These are phyloP conservation scores for Gossypium davidsonii DNA, from an alignment of 441 rosid species.

Conservation along the genomic window DNA sequence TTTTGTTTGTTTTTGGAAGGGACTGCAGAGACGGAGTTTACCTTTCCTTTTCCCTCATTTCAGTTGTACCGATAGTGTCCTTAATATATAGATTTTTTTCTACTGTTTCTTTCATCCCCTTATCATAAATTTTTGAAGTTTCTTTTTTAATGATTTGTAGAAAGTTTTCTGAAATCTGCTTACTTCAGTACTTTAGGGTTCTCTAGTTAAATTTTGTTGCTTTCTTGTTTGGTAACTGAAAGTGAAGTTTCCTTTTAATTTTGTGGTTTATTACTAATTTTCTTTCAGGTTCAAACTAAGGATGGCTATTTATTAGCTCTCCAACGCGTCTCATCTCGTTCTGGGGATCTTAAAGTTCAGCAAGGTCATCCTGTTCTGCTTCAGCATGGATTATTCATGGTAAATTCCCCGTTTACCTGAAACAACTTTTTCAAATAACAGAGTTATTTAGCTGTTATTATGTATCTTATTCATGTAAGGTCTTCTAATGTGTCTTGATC, in stretches of 20 bases:
- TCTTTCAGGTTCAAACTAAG: constrained; percentile 49
- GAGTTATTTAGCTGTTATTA: neutral
- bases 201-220: neutral
- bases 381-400: constrained; percentile 54
- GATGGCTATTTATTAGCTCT: constrained; percentile 78
- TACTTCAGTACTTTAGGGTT: neutral
- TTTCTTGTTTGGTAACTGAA: neutral
- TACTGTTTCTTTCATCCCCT: neutral
- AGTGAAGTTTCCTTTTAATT: neutral
- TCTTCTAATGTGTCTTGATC: constrained; percentile 1
- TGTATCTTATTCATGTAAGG: neutral
- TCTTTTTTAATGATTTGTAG: neutral
- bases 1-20: neutral
- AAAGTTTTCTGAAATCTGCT: neutral
- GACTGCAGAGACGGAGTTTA: neutral
- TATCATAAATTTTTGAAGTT: neutral
- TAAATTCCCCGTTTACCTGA: neutral
- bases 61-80: neutral
- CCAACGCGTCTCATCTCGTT: constrained; percentile 65
- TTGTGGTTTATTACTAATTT: neutral
- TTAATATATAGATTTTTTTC: neutral
- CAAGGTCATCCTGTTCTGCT: constrained; percentile 70
- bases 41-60: neutral
- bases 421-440: neutral
- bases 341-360: constrained; percentile 22